Conservation (phyloP, 331 rosid genomes). For the Malus hybrid region DNA sequence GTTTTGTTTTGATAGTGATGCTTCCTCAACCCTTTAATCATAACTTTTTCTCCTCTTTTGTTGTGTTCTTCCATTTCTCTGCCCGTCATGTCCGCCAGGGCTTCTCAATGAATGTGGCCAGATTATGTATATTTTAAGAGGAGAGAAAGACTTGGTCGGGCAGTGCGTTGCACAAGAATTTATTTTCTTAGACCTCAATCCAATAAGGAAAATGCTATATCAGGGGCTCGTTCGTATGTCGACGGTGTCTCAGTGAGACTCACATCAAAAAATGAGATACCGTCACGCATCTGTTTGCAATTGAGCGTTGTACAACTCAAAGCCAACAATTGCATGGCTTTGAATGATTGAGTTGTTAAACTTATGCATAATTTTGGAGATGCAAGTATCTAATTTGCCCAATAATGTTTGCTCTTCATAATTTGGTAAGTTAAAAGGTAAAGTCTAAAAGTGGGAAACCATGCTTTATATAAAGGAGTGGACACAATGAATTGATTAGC, state of each 20-base stretch:
- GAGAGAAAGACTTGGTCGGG: background rate
- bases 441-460: constrained; percentile 16
- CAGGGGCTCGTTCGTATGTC: too few relatives aligned
- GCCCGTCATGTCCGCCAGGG: background rate
- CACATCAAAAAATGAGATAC: background rate
- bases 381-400: background rate
- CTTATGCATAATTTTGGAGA: background rate
- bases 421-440: background rate
- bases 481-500: constrained; percentile 22
- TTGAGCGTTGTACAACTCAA: background rate
- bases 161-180: background rate
- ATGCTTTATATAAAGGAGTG: constrained; percentile 24
- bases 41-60: constrained; percentile 2
- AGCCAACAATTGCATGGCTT: background rate
- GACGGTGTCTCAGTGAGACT: background rate
- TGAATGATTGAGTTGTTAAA: background rate
- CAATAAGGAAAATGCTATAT: background rate
- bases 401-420: background rate
- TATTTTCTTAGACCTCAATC: background rate
- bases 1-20: constrained; percentile 34
- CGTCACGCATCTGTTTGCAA: background rate
- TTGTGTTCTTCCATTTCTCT: background rate
- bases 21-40: constrained; percentile 34
- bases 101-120: background rate
- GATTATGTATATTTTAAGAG: background rate